phyloP scores from a whole-genome alignment of 495 filamentous ascomycete species.

The Clohesyomyces aquaticus region DNA sequence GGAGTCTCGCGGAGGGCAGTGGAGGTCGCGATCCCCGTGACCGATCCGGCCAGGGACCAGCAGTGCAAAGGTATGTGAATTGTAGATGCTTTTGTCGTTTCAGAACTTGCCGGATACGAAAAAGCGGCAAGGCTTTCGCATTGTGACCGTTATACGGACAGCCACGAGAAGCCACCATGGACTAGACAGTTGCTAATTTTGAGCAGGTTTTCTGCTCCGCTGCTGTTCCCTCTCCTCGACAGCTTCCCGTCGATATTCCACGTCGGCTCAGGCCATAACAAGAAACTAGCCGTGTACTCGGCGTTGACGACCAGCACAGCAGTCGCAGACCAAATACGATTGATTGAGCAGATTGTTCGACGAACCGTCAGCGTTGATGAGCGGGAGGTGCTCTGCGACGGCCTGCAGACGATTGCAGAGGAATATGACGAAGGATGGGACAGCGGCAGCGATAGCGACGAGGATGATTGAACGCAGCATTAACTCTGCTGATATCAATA shows the following conservation, averaged over 20 bases:
- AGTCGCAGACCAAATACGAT: constrained; percentile 69
- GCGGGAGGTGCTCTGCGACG: constrained; percentile 77
- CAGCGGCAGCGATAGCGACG: constrained; percentile 70
- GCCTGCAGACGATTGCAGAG: constrained; percentile 82
- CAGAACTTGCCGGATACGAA: no score
- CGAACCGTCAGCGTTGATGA: constrained; percentile 71
- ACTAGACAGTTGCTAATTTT: constrained; percentile 15
- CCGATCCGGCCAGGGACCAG: constrained; percentile 34
- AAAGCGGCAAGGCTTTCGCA: no score
- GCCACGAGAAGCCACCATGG: constrained; percentile 14
- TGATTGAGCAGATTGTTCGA: constrained; percentile 62
- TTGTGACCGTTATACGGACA: constrained; percentile 5
- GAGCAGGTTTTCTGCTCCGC: constrained; percentile 58
- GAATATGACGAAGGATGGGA: constrained; percentile 89
- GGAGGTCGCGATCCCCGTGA: constrained; percentile 29
- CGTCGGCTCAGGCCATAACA: constrained; percentile 46
- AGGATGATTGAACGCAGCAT: constrained; percentile 58
- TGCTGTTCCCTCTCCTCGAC: constrained; percentile 77
- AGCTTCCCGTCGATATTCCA: constrained; percentile 76
- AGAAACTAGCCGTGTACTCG: constrained; percentile 60
- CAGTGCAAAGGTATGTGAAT: constrained; percentile 37
- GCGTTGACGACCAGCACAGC: constrained; percentile 75
- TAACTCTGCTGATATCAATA: constrained; percentile 26
- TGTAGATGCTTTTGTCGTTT: constrained; percentile 10
- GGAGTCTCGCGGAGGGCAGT: constrained; percentile 34